Percentiles rank a stretch among this genome's conserved stretches.
These are phyloP conservation scores for Brasenia schreberi DNA, from an alignment of 164 flowering plant genomes.

Conservation along the genomic window DNA sequence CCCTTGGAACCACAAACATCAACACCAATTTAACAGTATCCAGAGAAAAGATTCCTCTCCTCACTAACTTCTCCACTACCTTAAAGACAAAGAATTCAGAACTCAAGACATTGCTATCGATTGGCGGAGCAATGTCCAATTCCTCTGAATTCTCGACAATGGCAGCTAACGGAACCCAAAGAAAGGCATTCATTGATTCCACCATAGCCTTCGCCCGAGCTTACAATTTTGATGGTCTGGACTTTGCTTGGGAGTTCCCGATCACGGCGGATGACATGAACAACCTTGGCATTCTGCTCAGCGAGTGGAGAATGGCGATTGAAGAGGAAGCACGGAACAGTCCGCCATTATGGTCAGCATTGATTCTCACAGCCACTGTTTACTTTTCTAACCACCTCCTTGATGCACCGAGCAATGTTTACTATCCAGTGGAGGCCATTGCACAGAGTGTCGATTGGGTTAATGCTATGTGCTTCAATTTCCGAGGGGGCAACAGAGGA, in stretches of 20 bases:
- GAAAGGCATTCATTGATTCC: conserved; percentile 3
- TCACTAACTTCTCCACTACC: conserved; percentile 2
- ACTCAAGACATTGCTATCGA: conserved; percentile 2
- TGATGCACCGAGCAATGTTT: not conserved
- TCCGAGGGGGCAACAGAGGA: not conserved
- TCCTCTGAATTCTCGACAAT: not conserved
- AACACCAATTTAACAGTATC: not conserved
- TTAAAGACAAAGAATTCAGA: not conserved
- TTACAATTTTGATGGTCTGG: conserved; percentile 1
- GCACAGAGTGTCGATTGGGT: not conserved
- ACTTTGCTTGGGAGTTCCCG: conserved; percentile 5
- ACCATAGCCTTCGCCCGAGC: not conserved
- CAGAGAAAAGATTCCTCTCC: not conserved
- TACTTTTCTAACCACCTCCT: conserved; percentile 1
- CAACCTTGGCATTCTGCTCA: conserved; percentile 1
- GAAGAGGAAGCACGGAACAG: not conserved
- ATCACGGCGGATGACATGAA: not conserved
- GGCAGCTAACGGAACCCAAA: not conserved
- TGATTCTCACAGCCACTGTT: not conserved
- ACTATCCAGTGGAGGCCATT: conserved; percentile 3
- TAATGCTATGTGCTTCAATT: conserved; percentile 1
- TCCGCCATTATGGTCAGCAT: not conserved
- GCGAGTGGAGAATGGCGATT: not conserved
- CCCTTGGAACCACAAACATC: not conserved
- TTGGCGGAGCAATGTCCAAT: not conserved